These are phyloP conservation scores for Isatis tinctoria DNA, from an alignment of 345 rosid species.

Conservation along the genomic window DNA sequence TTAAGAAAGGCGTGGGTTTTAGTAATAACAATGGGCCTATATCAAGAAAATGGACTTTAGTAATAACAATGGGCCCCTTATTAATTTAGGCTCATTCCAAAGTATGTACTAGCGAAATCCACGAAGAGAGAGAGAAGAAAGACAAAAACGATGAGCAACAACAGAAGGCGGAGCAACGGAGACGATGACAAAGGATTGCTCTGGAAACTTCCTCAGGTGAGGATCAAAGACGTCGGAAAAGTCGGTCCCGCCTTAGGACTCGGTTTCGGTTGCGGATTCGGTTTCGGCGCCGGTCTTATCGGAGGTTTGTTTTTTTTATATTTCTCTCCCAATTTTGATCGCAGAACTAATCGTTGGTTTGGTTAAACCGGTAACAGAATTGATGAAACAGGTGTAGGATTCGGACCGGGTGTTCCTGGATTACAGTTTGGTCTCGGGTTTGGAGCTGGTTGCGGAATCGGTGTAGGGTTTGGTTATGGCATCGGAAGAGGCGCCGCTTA, in stretches of 20 bases:
- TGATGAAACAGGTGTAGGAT: constrained; percentile 52
- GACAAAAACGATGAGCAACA: constrained; percentile 24
- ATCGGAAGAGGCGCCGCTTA: constrained; percentile 71
- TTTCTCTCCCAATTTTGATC: neutral
- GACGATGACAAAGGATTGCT: constrained; percentile 50
- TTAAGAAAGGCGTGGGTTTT: too few relatives aligned
- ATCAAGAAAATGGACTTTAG: too few relatives aligned
- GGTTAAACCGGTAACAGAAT: neutral
- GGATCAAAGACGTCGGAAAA: constrained; percentile 58
- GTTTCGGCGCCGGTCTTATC: constrained; percentile 72
- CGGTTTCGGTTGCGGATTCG: constrained; percentile 85
- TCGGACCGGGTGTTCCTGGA: constrained; percentile 87
- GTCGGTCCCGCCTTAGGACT: constrained; percentile 81
- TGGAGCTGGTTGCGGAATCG: constrained; percentile 88
- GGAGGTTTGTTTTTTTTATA: constrained; percentile 57
- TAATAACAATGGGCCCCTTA: neutral
- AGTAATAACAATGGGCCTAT: too few relatives aligned
- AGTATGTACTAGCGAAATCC: neutral
- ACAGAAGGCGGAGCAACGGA: constrained; percentile 21
- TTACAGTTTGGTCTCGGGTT: constrained; percentile 70
- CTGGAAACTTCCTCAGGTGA: constrained; percentile 77
- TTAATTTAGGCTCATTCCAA: neutral
- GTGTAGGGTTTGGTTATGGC: constrained; percentile 89
- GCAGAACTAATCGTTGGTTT: neutral
- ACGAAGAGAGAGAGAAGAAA: neutral